Base-by-base conservation (phyloP, 2,329 filamentous ascomycete species). In the Ceratocystis ficicola region DNA sequence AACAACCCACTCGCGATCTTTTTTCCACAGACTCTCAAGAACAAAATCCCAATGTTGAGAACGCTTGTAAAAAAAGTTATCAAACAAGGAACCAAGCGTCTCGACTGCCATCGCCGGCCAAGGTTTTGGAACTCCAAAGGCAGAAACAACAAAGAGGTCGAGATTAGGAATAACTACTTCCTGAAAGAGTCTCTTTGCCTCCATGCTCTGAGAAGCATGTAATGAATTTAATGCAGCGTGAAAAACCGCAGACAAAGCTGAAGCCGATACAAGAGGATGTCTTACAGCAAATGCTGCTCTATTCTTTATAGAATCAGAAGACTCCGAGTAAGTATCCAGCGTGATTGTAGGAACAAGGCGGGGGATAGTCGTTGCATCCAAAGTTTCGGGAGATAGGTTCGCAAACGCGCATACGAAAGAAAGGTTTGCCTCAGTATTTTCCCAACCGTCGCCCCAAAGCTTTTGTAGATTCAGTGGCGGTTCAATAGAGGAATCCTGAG, bases 401-500 rank as follows among this genome's bases (percentile, higher is more conserved):
- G 93, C 81, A 73, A 93, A 96, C 20, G 91, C 91, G 69, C 88
- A 87, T 65, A 97, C 84, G 73, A 97, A 96, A n/a, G 92, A 95
- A 44, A 99, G 78, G 70, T 97, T 93, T 0, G 94, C 90, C 69
- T 95, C 86, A 15, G 88, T 83, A 70, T 95, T 84, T 69, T 87
- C 85, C 93, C 95, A 99, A 68, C 84, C 79, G 71, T 92, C 92
- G 67, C 92, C 92, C 92, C 94, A 97, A 25, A 99, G 79, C 48
- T 81, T 82, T 73, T 96, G 91, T 57, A 99, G 87, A 73, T 96
- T 90, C 70, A 97, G 85, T 28, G 71, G 73, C 2, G 75, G 68
- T 30, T 78, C 78, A 17, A 81, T 77, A 61, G 83, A 78, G 8
- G 78, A 75, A n/a, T 81, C 79, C 64, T 77, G 77, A 1, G 91